These are phyloP conservation scores for Diaporthe sp. DNA, from an alignment of 2,329 filamentous ascomycete genomes.

Conservation along the genomic window DNA sequence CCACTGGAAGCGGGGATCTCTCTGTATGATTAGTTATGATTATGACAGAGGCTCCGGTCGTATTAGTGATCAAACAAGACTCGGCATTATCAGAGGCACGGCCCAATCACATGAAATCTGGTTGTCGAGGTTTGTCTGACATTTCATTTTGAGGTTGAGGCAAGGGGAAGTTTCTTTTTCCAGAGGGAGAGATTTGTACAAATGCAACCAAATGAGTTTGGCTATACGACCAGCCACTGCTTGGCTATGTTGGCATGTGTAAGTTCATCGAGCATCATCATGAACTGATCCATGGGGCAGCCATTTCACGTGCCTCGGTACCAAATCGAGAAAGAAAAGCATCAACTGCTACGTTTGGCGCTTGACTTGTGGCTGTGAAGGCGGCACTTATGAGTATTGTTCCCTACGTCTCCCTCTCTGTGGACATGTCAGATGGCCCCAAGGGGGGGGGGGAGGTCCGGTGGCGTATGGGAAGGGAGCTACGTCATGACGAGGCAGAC, in stretches of 20 bases:
- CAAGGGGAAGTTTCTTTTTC: too few species aligned
- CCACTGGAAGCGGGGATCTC: not conserved
- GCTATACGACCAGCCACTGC: not conserved
- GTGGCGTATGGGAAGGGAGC: not conserved
- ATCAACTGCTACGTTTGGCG: not conserved
- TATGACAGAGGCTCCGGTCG: not conserved
- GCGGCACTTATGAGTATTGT: not conserved
- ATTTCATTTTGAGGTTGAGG: not conserved
- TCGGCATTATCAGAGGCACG: not conserved
- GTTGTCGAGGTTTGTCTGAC: too few species aligned
- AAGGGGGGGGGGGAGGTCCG: not conserved
- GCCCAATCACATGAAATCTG: not conserved
- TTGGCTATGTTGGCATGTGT: not conserved
- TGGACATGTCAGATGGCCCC: not conserved
- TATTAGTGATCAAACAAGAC: conserved; percentile 12
- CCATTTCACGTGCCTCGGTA: not conserved
- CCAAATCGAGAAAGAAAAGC: too few species aligned
- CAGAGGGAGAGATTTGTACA: accelerated
- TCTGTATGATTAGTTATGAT: not conserved
- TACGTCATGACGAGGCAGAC: not conserved
- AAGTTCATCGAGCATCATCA: not conserved
- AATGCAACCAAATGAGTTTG: not conserved
- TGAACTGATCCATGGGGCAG: too few species aligned
- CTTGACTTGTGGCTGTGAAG: not conserved
- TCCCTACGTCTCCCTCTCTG: not conserved